phyloP scores from a whole-genome alignment of 2,329 filamentous ascomycete species.

The Diaporthe sp. region DNA sequence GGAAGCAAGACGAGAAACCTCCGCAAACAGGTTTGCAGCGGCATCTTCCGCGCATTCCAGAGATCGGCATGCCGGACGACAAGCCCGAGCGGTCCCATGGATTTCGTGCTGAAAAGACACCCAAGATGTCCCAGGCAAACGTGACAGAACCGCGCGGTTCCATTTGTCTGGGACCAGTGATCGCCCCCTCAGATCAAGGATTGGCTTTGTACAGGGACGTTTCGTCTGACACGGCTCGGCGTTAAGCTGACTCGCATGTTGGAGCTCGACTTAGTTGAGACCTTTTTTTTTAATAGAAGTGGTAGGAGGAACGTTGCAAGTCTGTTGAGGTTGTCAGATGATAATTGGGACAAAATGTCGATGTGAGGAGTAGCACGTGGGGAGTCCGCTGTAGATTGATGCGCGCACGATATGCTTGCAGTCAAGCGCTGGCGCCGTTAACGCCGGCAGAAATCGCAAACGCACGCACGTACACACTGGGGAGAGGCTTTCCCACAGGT shows the following conservation, averaged over 20 bases:
- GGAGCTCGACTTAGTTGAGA: neutral
- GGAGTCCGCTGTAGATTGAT: neutral
- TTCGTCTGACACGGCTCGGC: conserved; percentile 23
- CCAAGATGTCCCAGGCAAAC: neutral
- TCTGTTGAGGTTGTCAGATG: neutral
- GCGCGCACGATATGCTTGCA: neutral
- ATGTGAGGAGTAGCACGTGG: neutral
- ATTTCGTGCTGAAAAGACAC: neutral
- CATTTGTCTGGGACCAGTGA: conserved; percentile 17
- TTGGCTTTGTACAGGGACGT: neutral
- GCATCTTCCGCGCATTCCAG: neutral
- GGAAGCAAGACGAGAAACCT: neutral
- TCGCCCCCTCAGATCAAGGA: conserved; percentile 19
- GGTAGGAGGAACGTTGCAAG: neutral
- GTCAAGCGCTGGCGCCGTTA: neutral
- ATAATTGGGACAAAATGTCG: neutral
- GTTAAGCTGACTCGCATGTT: conserved; percentile 22
- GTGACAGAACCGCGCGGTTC: conserved; percentile 27
- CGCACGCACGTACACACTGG: too few species aligned
- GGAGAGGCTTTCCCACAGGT: neutral
- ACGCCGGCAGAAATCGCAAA: neutral
- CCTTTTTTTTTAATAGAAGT: neutral
- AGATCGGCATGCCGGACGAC: conserved; percentile 10
- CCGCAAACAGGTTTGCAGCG: neutral
- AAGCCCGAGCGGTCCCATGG: neutral